Base-by-base conservation (phyloP, 164 flowering plant species). In the Paratinospora sagittata region DNA sequence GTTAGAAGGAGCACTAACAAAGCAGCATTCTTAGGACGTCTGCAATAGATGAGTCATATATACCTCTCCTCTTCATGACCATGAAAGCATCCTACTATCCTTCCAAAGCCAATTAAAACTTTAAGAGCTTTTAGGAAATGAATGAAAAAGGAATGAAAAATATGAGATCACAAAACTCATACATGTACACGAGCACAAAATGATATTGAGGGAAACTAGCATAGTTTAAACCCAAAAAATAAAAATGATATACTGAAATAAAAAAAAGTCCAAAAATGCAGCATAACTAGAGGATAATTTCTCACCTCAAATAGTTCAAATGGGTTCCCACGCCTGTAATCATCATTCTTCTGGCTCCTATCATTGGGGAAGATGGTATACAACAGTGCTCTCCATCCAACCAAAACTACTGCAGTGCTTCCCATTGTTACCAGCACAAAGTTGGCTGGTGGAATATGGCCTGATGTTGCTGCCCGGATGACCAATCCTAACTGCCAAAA, bases 221-320 rank as follows among this genome's bases (percentile, higher is more conserved):
- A 33, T 1, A 33, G 43, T 39, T 23, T 43, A 24, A 33, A 37
- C n/a, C 45, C 10, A 33, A n/a, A 36, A 30, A 43, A 33, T 62
- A n/a, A n/a, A n/a, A n/a, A 62, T 2, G 27, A 34, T 26, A 62
- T 1, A 3, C 27, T 41, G 37, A 34, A 36, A 69, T 27, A 4
- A 17, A 26, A n/a, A n/a, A 27, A 57, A 70, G 26, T 39, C 63
- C 27, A 71, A 64, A 4, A 19, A 0, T 55, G 70, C 30, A 23
- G 60, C 21, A 63, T 34, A 8, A 27, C 4, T 30, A 63, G 45
- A 24, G 26, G 52, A 39, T 21, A 37, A 9, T 24, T 57, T 33
- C 68, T 72, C 83, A 92, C 98, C 97, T 92, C 97, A 81, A 95
- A 88, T 27, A 95, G 83, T 78, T 95, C 98, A 80, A 95, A 92